phyloP scores from a whole-genome alignment of 176 grass and related monocot genomes.

The Cenchrus fungigraminus region DNA sequence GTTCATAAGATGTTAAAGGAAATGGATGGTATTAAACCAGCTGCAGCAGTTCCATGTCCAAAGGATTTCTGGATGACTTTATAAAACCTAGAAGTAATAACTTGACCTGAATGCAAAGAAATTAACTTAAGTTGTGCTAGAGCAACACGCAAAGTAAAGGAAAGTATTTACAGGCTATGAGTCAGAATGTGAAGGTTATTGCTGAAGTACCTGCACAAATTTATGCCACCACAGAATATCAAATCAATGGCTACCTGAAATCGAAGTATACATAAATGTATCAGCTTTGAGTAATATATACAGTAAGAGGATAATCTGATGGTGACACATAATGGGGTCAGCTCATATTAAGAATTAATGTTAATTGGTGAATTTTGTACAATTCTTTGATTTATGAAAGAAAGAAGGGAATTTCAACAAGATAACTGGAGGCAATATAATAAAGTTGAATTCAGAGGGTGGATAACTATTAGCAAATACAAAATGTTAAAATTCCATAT shows the following conservation, averaged over 20 bases:
- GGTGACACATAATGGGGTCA: too few species aligned
- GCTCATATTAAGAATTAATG: too few species aligned
- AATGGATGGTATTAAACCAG: not conserved
- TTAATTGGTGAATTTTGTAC: too few species aligned
- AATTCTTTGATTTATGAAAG: not conserved
- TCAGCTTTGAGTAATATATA: too few species aligned
- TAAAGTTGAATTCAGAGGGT: not conserved
- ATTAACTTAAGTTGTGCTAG: not conserved
- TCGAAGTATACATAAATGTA: too few species aligned
- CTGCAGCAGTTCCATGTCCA: not conserved
- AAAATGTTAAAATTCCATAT: too few species aligned
- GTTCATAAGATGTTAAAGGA: not conserved
- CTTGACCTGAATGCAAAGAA: constrained; percentile 28
- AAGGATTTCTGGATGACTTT: not conserved
- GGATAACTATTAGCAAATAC: not conserved
- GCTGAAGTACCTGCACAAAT: not conserved
- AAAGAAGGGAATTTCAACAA: not conserved
- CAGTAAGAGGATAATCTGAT: too few species aligned
- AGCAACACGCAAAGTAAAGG: not conserved
- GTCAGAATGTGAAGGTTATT: constrained; percentile 3
- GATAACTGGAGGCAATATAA: not conserved
- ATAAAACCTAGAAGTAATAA: not conserved
- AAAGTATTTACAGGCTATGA: not conserved
- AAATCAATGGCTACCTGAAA: not conserved
- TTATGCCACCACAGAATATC: not conserved